These are phyloP conservation scores for Globisporangium megalacanthum DNA, from an alignment of 352 stramenopile species.

Conservation along the genomic window DNA sequence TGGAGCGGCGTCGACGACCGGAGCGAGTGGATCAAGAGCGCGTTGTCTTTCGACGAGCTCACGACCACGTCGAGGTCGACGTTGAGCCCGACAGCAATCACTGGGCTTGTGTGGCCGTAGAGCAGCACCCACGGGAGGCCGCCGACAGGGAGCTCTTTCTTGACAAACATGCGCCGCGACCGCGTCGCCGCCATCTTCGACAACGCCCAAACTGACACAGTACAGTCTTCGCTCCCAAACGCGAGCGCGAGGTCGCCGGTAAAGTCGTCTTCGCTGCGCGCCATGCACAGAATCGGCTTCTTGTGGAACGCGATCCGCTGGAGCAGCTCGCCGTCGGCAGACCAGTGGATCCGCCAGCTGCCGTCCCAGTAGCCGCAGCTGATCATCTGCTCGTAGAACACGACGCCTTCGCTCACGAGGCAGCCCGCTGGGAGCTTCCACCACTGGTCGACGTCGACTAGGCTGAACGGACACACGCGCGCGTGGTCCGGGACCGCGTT, in stretches of 20 bases:
- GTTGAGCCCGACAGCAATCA: constrained; percentile 75
- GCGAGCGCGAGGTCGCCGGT: constrained; percentile 78
- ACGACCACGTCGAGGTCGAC: constrained; percentile 80
- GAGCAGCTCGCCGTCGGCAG: constrained; percentile 74
- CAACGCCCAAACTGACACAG: constrained; percentile 79
- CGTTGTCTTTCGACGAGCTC: constrained; percentile 73
- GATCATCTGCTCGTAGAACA: constrained; percentile 89
- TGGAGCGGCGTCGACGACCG: constrained; percentile 70
- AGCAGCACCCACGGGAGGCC: constrained; percentile 76
- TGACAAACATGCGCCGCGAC: constrained; percentile 79
- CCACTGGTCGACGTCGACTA: constrained; percentile 83
- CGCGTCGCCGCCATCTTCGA: constrained; percentile 75
- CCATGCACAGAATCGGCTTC: constrained; percentile 83
- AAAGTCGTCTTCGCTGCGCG: constrained; percentile 80
- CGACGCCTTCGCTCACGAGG: constrained; percentile 67
- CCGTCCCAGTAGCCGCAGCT: constrained; percentile 86
- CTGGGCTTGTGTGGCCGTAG: constrained; percentile 68
- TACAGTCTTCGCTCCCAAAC: constrained; percentile 84
- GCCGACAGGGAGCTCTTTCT: constrained; percentile 78
- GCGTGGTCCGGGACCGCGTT: constrained; percentile 63
- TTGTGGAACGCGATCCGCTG: constrained; percentile 87
- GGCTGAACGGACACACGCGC: constrained; percentile 67
- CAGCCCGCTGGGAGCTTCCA: constrained; percentile 77
- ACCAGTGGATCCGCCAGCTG: constrained; percentile 86
- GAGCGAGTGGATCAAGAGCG: constrained; percentile 70